These are phyloP conservation scores for Cardiospermum halicacabum DNA, from an alignment of 345 rosid genomes.

Conservation along the genomic window DNA sequence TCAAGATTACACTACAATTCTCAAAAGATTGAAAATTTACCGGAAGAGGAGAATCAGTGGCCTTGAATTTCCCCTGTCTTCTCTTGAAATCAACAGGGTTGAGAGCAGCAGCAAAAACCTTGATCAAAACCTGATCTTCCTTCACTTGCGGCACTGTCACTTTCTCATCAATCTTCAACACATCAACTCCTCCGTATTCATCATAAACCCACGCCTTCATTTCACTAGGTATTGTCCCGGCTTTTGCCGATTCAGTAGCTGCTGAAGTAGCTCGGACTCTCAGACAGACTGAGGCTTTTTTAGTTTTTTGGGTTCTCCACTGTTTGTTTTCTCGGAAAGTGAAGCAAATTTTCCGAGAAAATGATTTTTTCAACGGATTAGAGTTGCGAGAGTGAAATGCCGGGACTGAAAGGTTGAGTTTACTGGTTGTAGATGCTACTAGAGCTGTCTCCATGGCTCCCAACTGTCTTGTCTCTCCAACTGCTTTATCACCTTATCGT, in stretches of 20 bases:
- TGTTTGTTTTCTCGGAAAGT: slow-evolving; percentile 20
- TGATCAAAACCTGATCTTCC: slow-evolving; percentile 81
- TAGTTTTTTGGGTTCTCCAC: slow-evolving; percentile 4
- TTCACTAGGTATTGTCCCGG: slow-evolving; percentile 41
- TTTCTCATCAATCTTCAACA: slow-evolving; percentile 64
- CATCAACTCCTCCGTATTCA: slow-evolving; percentile 83
- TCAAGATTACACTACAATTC: not conserved
- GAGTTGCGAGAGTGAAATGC: slow-evolving; percentile 20
- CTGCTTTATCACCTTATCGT: slow-evolving; percentile 27
- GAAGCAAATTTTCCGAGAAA: slow-evolving; percentile 23
- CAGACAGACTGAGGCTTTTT: slow-evolving; percentile 14
- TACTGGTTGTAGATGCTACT: slow-evolving; percentile 33
- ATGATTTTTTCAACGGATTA: slow-evolving; percentile 16
- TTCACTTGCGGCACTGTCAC: slow-evolving; percentile 69
- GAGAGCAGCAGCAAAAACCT: slow-evolving; percentile 84
- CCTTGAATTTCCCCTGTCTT: slow-evolving; percentile 90
- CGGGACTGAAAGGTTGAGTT: slow-evolving; percentile 16
- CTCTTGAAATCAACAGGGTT: slow-evolving; percentile 89
- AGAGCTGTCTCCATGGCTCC: slow-evolving; percentile 39
- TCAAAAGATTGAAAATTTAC: no score
- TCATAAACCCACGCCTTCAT: slow-evolving; percentile 89
- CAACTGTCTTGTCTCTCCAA: not conserved
- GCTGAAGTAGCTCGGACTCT: slow-evolving; percentile 43
- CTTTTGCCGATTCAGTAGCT: slow-evolving; percentile 28
- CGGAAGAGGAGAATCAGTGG: slow-evolving; percentile 89